phyloP scores from a whole-genome alignment of 2,329 filamentous ascomycete species.

The Apiospora aurea region DNA sequence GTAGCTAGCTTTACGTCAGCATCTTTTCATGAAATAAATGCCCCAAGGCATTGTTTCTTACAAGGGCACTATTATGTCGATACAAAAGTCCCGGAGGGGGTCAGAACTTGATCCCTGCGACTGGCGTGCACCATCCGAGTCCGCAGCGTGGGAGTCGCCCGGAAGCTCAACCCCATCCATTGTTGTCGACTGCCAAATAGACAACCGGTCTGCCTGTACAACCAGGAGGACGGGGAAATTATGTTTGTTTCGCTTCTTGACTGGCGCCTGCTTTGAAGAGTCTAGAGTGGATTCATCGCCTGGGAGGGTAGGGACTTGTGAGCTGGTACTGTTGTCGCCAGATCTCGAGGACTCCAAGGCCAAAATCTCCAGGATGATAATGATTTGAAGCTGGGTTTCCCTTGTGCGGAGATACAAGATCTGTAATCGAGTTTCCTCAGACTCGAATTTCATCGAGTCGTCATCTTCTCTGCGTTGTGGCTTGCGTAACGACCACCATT shows the following conservation, averaged over 20 bases:
- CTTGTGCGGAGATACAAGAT: constrained; percentile 72
- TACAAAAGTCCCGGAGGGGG: constrained; percentile 76
- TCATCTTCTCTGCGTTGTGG: constrained; percentile 56
- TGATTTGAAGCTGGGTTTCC: constrained; percentile 83
- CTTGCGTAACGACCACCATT: constrained; percentile 73
- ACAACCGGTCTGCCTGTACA: constrained; percentile 77
- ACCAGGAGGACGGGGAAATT: constrained; percentile 73
- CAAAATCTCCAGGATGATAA: constrained; percentile 78
- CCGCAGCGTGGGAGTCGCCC: constrained; percentile 54
- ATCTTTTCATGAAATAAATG: background rate
- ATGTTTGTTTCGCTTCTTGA: constrained; percentile 67
- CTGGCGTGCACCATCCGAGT: constrained; percentile 42
- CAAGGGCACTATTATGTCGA: constrained; percentile 84
- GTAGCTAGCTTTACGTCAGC: constrained; percentile 62
- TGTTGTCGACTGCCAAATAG: constrained; percentile 83
- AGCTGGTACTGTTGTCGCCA: constrained; percentile 50
- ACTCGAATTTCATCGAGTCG: constrained; percentile 51
- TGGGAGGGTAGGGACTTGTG: constrained; percentile 53
- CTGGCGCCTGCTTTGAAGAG: constrained; percentile 41
- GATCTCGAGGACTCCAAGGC: constrained; percentile 67
- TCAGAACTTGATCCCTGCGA: constrained; percentile 59
- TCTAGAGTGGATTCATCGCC: constrained; percentile 43
- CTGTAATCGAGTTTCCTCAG: constrained; percentile 65
- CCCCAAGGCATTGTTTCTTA: constrained; percentile 48
- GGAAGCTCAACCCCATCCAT: constrained; percentile 62